These are phyloP conservation scores for Gleditsia sinensis DNA, from an alignment of 306 rosid species.

Conservation along the genomic window DNA sequence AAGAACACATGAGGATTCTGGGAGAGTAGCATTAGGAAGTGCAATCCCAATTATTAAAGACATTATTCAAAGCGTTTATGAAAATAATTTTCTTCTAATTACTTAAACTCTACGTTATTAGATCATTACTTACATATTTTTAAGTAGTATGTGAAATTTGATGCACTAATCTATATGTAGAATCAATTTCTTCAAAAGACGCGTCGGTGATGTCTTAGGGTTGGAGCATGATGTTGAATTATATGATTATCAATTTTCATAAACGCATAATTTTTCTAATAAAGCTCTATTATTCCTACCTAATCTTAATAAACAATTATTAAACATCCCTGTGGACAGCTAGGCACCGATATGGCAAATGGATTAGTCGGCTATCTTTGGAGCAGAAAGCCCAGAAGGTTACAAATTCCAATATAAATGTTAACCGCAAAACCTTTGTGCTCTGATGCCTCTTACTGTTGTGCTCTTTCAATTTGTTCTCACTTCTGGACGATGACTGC, in stretches of 20 bases:
- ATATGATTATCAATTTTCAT: background rate
- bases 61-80: background rate
- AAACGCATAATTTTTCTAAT: background rate
- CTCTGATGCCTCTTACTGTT: too few relatives aligned
- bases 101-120: background rate
- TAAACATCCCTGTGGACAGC: background rate
- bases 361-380: background rate
- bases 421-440: background rate
- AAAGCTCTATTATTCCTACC: slow-evolving; percentile 10
- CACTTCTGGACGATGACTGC: too few relatives aligned
- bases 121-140: background rate
- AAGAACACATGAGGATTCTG: background rate
- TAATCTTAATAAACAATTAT: background rate
- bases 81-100: too few relatives aligned
- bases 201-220: background rate
- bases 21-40: background rate
- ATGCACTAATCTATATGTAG: too few relatives aligned
- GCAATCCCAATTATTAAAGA: background rate
- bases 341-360: background rate
- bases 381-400: background rate
- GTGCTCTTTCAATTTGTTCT: too few relatives aligned
- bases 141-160: too few relatives aligned
- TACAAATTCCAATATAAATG: background rate
- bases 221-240: background rate
- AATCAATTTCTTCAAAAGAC: background rate